Evolutionary conservation across 768 basidiomycete genomes (phyloP), one percentile per base, ranked within the genome.

Genomic region (Leccinellum rugosiceps): DNA sequence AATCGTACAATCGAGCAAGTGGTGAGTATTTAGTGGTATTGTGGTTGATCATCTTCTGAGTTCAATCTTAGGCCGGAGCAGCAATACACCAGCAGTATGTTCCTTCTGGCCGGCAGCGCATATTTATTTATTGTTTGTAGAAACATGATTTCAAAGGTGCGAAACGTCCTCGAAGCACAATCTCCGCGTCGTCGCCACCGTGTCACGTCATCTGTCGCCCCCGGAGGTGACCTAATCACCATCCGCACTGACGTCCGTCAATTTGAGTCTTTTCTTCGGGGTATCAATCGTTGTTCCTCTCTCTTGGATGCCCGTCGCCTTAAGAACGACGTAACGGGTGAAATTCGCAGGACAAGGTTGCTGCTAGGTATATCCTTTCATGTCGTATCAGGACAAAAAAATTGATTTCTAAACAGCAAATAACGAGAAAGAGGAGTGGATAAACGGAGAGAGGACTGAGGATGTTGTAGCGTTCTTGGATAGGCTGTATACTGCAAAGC

Each of bases 251-350:
- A 89, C 64, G 65, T 82, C 8, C 85, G 87, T 47, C 88, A 94
- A 56, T 98, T 98, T 63, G 95, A 98, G 63, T 88, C 87, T 0
- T 98, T 98, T 71, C 75, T 98, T 51, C 83, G 86, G 31, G 92
- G 93, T 56, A 94, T 98, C 66, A 83, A 79, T 58, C 83, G 85
- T 31, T 87, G 86, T 64, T 88, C 88, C 11, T 94, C 89, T 4
- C 77, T 98, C 6, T 72, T 94, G 31, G 97, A 99, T 66, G 94
- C 94, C 3, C 81, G 94, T 54, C 80, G 95, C 23, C 73, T 98
- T 38, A 90, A 95, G 74, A 95, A 92, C 61, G 97, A 99, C 65
- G 81, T 99, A 34, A 85, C 89, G 60, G 83, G 91, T n/a, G 94
- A 98, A 75, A 91, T 96, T 44, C 75, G 96, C 58, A 80, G 86